Base-by-base conservation (phyloP, 352 stramenopile genomes). In the Pythium dissimile region DNA sequence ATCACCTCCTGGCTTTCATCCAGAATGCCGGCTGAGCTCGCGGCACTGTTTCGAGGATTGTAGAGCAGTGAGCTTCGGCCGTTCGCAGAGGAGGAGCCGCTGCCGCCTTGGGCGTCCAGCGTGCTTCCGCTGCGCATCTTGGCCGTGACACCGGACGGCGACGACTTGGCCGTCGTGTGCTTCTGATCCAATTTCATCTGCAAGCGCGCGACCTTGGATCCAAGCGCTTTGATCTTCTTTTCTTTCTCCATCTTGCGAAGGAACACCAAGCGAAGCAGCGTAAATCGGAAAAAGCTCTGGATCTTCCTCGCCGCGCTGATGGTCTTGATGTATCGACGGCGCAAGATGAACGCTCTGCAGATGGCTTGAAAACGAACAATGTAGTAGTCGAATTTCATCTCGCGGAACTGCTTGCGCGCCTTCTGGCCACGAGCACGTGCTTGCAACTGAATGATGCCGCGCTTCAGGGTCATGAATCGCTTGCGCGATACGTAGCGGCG, bases 1-100 rank as follows among this genome's bases (percentile, higher is more conserved):
- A 94, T 90, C n/a, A 94, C 84, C 66, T 94, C 82, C 52, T 92
- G 79, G 46, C 79, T 91, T 53, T 94, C 84, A 23, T 94, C 82
- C 10, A 94, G 53, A 48, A 94, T 92, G 12, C 84, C 81, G 11
- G 45, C 46, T n/a, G 56, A 44, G 43, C 77, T 93, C 24, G 73
- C 85, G 8, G 57, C 71, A 32, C 77, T 89, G 54, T 85, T 81
- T 8, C 81, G 78, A 51, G 73, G 62, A 30, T 62, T 71, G 32
- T 59, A 73, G 42, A 72, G 71, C n/a, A 80, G 43, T 30, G 80
- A 88, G 1, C 70, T 66, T 13, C 77, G 66, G 7, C 55, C 55
- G 21, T 54, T 64, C 5, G 53, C 38, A 13, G 52, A 56, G 12
- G 44, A 54, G 0, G 54, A 60, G 13, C 55, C 56, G 16, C 38